Conservation (phyloP, 1,139 yeast genomes). For the Barnettozyma hawaiiensis region DNA sequence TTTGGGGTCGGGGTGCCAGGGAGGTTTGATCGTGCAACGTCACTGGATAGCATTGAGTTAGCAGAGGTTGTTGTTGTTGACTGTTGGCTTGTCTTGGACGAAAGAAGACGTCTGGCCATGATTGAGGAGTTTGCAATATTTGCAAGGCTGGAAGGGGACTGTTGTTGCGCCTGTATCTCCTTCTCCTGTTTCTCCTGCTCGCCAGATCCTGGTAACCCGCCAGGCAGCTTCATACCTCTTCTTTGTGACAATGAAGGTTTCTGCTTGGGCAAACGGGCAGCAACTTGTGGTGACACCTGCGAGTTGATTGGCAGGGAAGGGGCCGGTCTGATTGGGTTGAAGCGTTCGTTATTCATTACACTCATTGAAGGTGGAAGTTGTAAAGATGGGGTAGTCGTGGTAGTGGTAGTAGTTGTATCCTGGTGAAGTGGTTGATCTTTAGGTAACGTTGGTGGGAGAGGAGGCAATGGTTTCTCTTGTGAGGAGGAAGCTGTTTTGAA, state of each 20-base stretch:
- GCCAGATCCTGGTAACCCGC: constrained; percentile 19
- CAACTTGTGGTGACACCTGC: constrained; percentile 25
- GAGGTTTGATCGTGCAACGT: not conserved
- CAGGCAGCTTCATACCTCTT: constrained; percentile 35
- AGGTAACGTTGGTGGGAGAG: not conserved
- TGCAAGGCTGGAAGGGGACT: constrained; percentile 3
- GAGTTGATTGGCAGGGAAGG: constrained; percentile 18
- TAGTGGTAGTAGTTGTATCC: not conserved
- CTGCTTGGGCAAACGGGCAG: constrained; percentile 26
- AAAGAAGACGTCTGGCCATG: constrained; percentile 9
- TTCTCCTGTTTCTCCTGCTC: constrained; percentile 1
- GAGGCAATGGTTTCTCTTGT: constrained; percentile 1
- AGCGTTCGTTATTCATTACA: constrained; percentile 3
- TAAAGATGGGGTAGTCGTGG: no score
- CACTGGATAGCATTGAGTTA: not conserved
- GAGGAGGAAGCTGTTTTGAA: constrained; percentile 1
- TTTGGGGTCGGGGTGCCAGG: not conserved
- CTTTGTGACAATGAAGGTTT: constrained; percentile 54
- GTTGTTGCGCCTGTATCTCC: not conserved
- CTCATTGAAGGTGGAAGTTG: not conserved
- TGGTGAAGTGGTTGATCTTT: not conserved
- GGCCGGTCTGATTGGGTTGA: constrained; percentile 20
- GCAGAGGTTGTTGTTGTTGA: constrained; percentile 5
- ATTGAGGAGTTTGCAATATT: constrained; percentile 5
- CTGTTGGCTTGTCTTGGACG: constrained; percentile 5